Base-by-base conservation (phyloP, 2,329 filamentous ascomycete genomes). In the Exophiala dermatitidis region DNA sequence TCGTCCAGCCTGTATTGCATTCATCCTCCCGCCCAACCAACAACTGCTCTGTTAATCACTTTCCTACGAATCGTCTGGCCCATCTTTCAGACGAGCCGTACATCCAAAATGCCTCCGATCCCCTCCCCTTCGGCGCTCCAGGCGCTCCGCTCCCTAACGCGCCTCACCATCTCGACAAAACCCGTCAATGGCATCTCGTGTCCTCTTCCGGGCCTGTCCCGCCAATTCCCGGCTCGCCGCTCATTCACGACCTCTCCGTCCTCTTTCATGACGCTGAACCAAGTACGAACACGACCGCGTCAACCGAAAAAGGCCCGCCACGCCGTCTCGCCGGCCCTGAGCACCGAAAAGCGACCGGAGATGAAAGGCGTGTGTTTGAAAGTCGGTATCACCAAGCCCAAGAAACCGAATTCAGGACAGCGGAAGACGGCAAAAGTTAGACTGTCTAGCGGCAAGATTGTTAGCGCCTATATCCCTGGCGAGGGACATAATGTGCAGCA, bases 401-500 rank as follows among this genome's bases (percentile, higher is more conserved):
- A 98, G 83, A 98, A 98, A 74, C 93, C 93, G 61, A 98, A 98
- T 72, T 98, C 93, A 30, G 93, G 90, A 52, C 90, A 97, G 78
- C 80, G 93, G 60, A 98, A 98, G 77, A 93, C 89, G 53, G 91
- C 91, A 2, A 88, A 91, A 77, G 85, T 98, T 19, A 79, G 90
- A 63, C 76, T 98, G 68, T 93, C 87, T 56, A 90, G 82, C 60
- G 93, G 93, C 51, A 88, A 84, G 67, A 80, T 94, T 54, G 78
- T 98, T 59, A 95, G 89, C 54, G 88, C 88, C 29, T 97, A 96
- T 75, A 96, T 98, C 66, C 90, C 90, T 33, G 93, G 93, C 48
- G 91, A 97, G 80, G 91, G 93, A 46, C 93, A 98, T 74, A 98
- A 97, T 72, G 90, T 97, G 62, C 91, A 97, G 78, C 93, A 97